Percentiles rank a stretch among this genome's conserved stretches.
phyloP scores from a whole-genome alignment of 2,329 filamentous ascomycete species.

The Colletotrichum kahawae region DNA sequence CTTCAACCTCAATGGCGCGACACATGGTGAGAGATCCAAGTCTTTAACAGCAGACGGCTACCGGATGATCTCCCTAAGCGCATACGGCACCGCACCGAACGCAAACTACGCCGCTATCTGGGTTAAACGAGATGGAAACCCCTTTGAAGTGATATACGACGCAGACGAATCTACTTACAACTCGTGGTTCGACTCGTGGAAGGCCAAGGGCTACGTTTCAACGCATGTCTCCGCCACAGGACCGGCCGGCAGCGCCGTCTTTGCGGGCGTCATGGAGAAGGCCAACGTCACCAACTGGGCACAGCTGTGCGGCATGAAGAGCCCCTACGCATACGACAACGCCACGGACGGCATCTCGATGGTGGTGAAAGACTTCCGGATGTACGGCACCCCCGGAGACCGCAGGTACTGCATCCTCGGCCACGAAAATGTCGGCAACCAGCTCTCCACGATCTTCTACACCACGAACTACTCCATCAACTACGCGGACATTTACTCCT shows the following conservation, averaged over 20 bases:
- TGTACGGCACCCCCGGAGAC: slow-evolving; percentile 13
- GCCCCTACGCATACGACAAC: not conserved
- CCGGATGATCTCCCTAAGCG: slow-evolving; percentile 21
- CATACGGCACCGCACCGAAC: slow-evolving; percentile 5
- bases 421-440: slow-evolving; percentile 18
- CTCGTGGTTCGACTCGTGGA: slow-evolving; percentile 13
- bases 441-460: slow-evolving; percentile 11
- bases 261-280: slow-evolving; percentile 23
- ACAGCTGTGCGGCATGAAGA: slow-evolving; percentile 8
- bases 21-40: not conserved
- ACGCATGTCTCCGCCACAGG: slow-evolving; percentile 20
- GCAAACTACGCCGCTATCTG: slow-evolving; percentile 19
- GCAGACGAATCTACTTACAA: slow-evolving; percentile 10
- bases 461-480: not conserved
- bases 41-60: slow-evolving; percentile 10
- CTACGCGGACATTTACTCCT: not conserved
- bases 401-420: slow-evolving; percentile 15
- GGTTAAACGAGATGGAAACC: not conserved
- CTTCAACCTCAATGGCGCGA: slow-evolving; percentile 1
- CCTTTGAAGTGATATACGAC: slow-evolving; percentile 10
- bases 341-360: not conserved
- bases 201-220: slow-evolving; percentile 16
- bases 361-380: slow-evolving; percentile 7
- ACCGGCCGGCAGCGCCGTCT: slow-evolving; percentile 3
- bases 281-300: slow-evolving; percentile 6